phyloP scores from a whole-genome alignment of 2,329 filamentous ascomycete genomes.

The Penicillium brasilianum region DNA sequence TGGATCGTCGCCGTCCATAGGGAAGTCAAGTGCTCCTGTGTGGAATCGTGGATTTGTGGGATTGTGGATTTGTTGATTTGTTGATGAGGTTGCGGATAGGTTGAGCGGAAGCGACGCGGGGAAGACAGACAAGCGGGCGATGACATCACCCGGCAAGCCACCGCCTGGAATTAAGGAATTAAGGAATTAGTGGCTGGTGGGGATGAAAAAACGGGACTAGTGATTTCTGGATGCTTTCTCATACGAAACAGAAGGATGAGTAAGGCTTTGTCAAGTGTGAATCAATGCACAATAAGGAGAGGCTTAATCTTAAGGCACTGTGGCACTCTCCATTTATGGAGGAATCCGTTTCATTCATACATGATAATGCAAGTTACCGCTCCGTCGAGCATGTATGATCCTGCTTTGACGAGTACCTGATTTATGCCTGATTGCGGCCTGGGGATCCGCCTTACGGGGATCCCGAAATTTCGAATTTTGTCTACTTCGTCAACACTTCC shows the following conservation, averaged over 20 bases:
- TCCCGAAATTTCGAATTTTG: neutral
- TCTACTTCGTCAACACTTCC: neutral
- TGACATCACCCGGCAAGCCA: slow-evolving; percentile 4
- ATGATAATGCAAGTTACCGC: no score
- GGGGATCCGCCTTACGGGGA: slow-evolving; percentile 1
- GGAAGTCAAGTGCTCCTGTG: neutral
- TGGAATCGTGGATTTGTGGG: neutral
- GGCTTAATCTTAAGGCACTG: neutral
- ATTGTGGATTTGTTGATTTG: slow-evolving; percentile 3
- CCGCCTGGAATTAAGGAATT: neutral
- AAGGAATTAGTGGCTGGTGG: neutral
- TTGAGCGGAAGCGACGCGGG: neutral
- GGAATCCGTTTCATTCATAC: no score
- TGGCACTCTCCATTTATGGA: no score
- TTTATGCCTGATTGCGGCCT: neutral
- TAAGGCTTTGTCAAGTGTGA: no score
- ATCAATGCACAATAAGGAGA: neutral
- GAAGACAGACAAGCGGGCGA: neutral
- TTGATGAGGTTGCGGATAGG: neutral
- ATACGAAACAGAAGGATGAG: neutral
- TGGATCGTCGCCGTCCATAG: slow-evolving; percentile 48
- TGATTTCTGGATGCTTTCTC: neutral
- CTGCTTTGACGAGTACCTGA: neutral
- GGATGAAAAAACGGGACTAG: no score
- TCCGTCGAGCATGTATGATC: no score